These are phyloP conservation scores for Turnera subulata DNA, from an alignment of 345 rosid genomes.

Conservation along the genomic window DNA sequence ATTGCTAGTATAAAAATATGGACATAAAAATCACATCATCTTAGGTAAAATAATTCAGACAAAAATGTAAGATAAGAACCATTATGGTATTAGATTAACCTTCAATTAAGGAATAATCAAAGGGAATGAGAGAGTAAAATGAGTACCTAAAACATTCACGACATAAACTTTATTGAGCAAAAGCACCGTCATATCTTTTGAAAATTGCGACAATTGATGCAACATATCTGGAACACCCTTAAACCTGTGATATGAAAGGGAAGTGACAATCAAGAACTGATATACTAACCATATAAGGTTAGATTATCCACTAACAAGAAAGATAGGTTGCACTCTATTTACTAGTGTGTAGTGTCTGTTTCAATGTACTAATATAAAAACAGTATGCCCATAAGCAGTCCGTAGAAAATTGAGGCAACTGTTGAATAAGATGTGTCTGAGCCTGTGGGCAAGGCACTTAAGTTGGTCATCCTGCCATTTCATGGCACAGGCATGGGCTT, in stretches of 20 bases:
- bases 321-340: not conserved
- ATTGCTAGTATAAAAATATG: too few species aligned
- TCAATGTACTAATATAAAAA: not conserved
- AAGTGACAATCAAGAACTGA: not conserved
- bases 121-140: not conserved
- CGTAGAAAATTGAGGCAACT: not conserved
- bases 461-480: too few species aligned
- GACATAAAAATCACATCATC: too few species aligned
- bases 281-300: too few species aligned
- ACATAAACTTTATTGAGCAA: slow-evolving; percentile 59
- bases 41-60: too few species aligned
- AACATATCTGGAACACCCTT: not conserved
- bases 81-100: too few species aligned
- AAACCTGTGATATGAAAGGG: slow-evolving; percentile 9
- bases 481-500: not conserved
- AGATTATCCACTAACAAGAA: too few species aligned
- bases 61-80: too few species aligned
- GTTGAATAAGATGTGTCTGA: not conserved
- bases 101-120: too few species aligned
- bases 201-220: slow-evolving; percentile 28
- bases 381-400: not conserved
- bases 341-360: too few species aligned
- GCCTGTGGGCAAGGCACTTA: not conserved
- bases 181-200: slow-evolving; percentile 56
- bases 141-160: slow-evolving; percentile 68